phyloP scores from a whole-genome alignment of 1,284 basidiomycete species.

The Apiotrichum montevideense region DNA sequence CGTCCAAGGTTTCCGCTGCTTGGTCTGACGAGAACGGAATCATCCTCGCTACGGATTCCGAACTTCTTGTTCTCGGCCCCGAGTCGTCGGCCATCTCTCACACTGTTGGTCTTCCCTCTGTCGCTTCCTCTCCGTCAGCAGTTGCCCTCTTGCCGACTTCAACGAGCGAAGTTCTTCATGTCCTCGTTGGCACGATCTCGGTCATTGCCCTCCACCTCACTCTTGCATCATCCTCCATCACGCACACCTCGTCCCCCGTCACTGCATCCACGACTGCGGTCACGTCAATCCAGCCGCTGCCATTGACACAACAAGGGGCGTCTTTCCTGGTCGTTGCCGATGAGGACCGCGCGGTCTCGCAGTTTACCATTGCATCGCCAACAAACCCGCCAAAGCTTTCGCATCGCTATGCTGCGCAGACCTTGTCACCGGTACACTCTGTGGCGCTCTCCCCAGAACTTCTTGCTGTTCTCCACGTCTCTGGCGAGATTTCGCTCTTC shows the following conservation, averaged over 20 bases:
- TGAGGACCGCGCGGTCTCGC: conserved; percentile 64
- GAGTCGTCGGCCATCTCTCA: conserved; percentile 30
- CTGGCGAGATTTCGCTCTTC: conserved; percentile 62
- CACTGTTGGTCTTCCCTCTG: conserved; percentile 28
- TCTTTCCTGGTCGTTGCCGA: conserved; percentile 65
- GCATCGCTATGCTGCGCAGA: conserved; percentile 56
- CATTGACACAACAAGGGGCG: conserved; percentile 26
- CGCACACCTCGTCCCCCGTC: conserved; percentile 34
- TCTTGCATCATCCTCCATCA: conserved; percentile 24
- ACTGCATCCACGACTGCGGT: conserved; percentile 42
- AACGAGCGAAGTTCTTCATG: conserved; percentile 27
- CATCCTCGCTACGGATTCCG: conserved; percentile 26
- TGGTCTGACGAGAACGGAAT: conserved; percentile 31
- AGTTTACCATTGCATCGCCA: conserved; percentile 55
- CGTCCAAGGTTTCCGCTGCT: conserved; percentile 29
- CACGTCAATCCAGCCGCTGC: conserved; percentile 34
- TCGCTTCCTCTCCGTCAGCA: conserved; percentile 25
- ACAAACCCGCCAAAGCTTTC: conserved; percentile 45
- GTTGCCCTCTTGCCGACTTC: conserved; percentile 35
- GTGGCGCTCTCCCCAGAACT: conserved; percentile 52
- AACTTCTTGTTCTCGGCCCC: conserved; percentile 32
- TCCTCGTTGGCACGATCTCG: conserved; percentile 30
- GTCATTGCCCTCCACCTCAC: conserved; percentile 31
- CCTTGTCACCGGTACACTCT: conserved; percentile 59
- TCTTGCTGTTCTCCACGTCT: conserved; percentile 59